Percentiles rank a stretch among this genome's conserved stretches.
These are phyloP conservation scores for Clonostachys byssicola DNA, from an alignment of 2,329 filamentous ascomycete species.

Conservation along the genomic window DNA sequence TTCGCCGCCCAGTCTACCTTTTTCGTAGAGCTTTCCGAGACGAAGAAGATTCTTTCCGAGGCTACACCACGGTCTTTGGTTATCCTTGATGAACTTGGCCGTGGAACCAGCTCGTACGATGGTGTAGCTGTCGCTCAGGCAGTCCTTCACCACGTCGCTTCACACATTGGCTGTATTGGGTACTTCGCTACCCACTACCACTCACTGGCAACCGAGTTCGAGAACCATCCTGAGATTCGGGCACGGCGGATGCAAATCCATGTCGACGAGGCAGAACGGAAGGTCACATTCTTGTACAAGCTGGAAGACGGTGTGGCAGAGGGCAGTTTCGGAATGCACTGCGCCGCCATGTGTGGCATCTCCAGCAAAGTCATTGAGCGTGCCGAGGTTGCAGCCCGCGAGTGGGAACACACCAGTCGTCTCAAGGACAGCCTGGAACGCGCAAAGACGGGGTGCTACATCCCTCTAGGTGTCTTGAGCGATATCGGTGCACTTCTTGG, in stretches of 20 bases:
- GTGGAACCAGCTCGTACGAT: conserved; percentile 92
- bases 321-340: conserved; percentile 98
- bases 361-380: conserved; percentile 75
- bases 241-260: conserved; percentile 91
- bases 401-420: conserved; percentile 93
- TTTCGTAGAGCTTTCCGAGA: conserved; percentile 95
- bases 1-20: conserved; percentile 97
- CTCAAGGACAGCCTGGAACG: conserved; percentile 85
- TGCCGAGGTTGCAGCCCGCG: conserved; percentile 81
- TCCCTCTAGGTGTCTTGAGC: conserved; percentile 82
- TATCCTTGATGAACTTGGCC: conserved; percentile 93
- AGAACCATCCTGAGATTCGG: conserved; percentile 80
- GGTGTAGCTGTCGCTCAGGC: conserved; percentile 95
- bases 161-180: conserved; percentile 87
- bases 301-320: conserved; percentile 91
- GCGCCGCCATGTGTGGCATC: conserved; percentile 97
- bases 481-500: conserved; percentile 78
- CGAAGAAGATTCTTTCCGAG: conserved; percentile 94
- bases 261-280: conserved; percentile 77
- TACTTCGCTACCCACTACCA: conserved; percentile 99
- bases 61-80: conserved; percentile 91
- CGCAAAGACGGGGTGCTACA: conserved; percentile 72
- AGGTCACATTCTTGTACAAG: conserved; percentile 96
- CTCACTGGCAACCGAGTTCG: conserved; percentile 86
- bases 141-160: conserved; percentile 92